These are phyloP conservation scores for Silene noctiflora DNA, from an alignment of 179 eudicot species.

Conservation along the genomic window DNA sequence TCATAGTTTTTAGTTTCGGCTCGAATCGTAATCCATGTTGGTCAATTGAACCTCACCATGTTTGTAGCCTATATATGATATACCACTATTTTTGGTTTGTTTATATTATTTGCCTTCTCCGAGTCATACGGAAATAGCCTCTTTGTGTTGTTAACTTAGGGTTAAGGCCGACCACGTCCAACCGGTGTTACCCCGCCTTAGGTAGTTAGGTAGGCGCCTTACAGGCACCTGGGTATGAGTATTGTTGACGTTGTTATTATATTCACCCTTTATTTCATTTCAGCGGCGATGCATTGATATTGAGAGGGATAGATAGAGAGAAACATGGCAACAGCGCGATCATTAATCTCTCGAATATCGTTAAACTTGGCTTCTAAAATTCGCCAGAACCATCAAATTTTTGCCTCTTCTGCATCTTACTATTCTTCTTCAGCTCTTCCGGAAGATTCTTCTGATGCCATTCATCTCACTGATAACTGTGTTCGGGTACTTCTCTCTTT, in stretches of 20 bases:
- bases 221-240: too few species aligned
- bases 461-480: constrained; percentile 66
- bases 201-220: too few species aligned
- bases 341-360: constrained; percentile 40
- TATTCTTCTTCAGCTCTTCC: constrained; percentile 34
- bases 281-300: neutral
- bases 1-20: too few species aligned
- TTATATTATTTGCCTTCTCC: too few species aligned
- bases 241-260: neutral
- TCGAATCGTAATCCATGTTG: too few species aligned
- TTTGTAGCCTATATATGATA: too few species aligned
- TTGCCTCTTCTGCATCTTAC: constrained; percentile 29
- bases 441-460: constrained; percentile 39
- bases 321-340: constrained; percentile 31
- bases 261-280: neutral
- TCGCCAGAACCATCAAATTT: constrained; percentile 43
- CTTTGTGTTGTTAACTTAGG: too few species aligned
- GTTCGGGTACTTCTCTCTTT: constrained; percentile 43
- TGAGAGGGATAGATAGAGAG: neutral
- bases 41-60: too few species aligned
- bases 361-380: constrained; percentile 43
- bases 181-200: too few species aligned
- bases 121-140: too few species aligned
- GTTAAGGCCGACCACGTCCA: too few species aligned
- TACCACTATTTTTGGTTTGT: too few species aligned